Base-by-base conservation (phyloP, 805 yeast species). In the Scheffersomyces stipitis region DNA sequence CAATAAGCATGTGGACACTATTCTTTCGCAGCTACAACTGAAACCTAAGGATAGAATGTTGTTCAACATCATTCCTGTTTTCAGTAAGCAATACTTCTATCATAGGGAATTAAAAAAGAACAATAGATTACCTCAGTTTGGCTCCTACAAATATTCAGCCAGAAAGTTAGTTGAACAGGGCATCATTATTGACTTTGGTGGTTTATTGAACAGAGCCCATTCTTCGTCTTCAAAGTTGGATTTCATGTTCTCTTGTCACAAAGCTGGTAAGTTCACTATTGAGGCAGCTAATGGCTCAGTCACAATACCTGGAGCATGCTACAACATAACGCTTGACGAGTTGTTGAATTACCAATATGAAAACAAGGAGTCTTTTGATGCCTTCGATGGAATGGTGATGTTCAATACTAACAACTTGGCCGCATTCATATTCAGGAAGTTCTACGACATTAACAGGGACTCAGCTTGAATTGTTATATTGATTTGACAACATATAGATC, bases 11-110 rank as follows among this genome's bases (percentile, higher is more conserved):
- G 62, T 76, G 34, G 78, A 76, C 32, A 40, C 46, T 1, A 65
- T 73, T 15, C 61, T 76, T 45, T 45, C 59, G 14, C 61, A 69
- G 17, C 50, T 75, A 33, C 80, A 70, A 49, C 64, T 61, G 54
- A 63, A 58, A 38, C 72, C 76, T 15, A 65, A 60, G 38, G 79
- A 62, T 49, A 73, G 60, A 56, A 73, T 67, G 59, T 60, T 66
- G 48, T 63, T 67, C 62, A 71, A 61, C 76, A 54, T 70, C 23
- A 66, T 70, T 22, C 75, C 75, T 4, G 63, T 73, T 18, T 85
- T 83, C 68, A 80, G 84, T 35, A 86, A 78, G 53, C 91, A 86
- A 48, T 83, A 81, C 58, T 83, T 83, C 62, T 83, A 84, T 52
- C 84, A 81, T 55, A 65, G 89, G 22, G 86, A 81, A 45, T 63